Evolutionary conservation across 352 stramenopile species (phyloP), one percentile per base, ranked within the genome.

Genomic region (Pythium biforme): DNA sequence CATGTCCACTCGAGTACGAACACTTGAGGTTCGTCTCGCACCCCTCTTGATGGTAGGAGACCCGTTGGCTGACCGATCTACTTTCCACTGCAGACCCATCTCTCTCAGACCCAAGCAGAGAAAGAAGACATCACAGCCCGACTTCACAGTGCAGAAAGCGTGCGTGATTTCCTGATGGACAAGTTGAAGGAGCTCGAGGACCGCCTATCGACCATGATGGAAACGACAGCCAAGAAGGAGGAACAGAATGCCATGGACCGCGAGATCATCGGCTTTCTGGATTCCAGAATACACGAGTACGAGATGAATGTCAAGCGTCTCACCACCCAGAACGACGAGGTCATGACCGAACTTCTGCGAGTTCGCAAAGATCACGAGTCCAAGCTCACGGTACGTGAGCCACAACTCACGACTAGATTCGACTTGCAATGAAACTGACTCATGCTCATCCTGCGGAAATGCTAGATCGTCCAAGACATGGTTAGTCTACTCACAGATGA

Each of bases 141-240:
- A 0, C 62, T 94, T 5, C 79, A 85, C n/a, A 85, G 79, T 34
- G 81, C 85, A 0, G 85, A 94, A 47, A 91, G 79, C 31, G 85
- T 94, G 26, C 83, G 85, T 15, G 85, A 91, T 37, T 94, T 94
- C 33, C 64, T 94, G 10, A 92, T 94, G 83, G 81, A 90, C 39
- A 94, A 92, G 43, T 72, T 94, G 19, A 89, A 88, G 48, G 79
- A 91, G 12, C 55, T 88, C 15, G 85, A 94, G 71, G 81, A 92
- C 39, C 77, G 69, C 5, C 59, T 94, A 5, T 62, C 79, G 14
- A 70, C 52, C 5, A 79, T 66, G 50, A 89, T 89, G 71, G 82
- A 86, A 26, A 67, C 50, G 4, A 73, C 66, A 11, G 47, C 66
- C 0, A 86, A 90, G 54, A 87, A 88, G 49, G 81, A 92, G 26